Evolutionary conservation across 2,329 filamentous ascomycete species (phyloP).

Genomic region (Fusarium mangiferae): DNA sequence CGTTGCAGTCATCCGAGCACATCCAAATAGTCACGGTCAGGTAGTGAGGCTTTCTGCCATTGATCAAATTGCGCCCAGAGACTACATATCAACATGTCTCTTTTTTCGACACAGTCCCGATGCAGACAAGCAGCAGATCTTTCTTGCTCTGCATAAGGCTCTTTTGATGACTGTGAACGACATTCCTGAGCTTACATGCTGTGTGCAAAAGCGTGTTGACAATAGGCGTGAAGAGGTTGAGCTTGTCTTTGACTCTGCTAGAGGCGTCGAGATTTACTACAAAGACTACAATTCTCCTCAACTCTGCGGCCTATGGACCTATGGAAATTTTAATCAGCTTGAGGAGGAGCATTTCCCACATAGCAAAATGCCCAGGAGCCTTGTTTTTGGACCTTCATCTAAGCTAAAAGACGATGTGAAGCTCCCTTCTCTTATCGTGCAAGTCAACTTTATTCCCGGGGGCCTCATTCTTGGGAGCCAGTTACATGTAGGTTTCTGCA

Average conservation of each 20-base stretch:
- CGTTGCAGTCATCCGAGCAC: not conserved
- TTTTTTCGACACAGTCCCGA: not conserved
- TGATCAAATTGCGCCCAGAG: not conserved
- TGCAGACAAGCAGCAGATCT: not conserved
- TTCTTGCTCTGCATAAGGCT: not conserved
- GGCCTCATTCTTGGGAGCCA: not conserved
- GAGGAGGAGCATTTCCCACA: not conserved
- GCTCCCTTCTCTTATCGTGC: not conserved
- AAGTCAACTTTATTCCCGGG: not conserved
- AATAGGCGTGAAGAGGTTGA: not conserved
- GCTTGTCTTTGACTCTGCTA: not conserved
- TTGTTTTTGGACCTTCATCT: not conserved
- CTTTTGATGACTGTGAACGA: not conserved
- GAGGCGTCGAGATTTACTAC: not conserved
- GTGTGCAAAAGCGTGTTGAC: not conserved
- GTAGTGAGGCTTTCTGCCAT: not conserved
- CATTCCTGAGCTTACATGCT: not conserved
- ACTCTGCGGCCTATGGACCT: not conserved
- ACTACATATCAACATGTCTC: not conserved
- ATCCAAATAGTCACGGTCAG: not conserved
- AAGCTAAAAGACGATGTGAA: not conserved
- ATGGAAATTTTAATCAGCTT: not conserved
- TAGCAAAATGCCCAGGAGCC: not conserved
- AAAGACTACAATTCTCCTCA: not conserved
- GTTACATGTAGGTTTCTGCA: not conserved